These are phyloP conservation scores for Boletus bicolor DNA, from an alignment of 768 basidiomycete genomes.

Conservation along the genomic window DNA sequence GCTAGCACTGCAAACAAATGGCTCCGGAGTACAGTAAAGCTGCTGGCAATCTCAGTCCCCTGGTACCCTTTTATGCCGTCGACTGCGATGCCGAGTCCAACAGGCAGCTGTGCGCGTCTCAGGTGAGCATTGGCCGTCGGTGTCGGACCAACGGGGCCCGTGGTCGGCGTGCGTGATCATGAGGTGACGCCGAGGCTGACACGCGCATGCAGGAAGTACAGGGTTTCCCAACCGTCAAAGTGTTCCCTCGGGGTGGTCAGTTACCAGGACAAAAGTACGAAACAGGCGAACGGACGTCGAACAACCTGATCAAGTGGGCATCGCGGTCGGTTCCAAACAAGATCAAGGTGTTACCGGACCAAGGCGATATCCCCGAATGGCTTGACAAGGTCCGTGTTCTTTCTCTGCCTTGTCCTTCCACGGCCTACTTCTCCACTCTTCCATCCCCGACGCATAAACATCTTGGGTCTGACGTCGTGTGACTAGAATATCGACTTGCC, in stretches of 20 bases:
- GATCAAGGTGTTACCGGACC: slow-evolving; percentile 55
- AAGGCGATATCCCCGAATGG: slow-evolving; percentile 64
- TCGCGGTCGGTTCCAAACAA: slow-evolving; percentile 70
- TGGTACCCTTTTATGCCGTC: slow-evolving; percentile 88
- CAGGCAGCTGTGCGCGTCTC: slow-evolving; percentile 77
- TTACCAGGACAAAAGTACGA: slow-evolving; percentile 65
- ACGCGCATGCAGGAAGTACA: slow-evolving; percentile 55
- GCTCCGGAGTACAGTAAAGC: slow-evolving; percentile 85
- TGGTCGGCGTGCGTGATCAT: background rate
- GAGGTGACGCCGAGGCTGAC: background rate
- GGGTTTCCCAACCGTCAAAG: slow-evolving; percentile 94
- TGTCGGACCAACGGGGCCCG: no score
- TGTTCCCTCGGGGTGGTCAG: slow-evolving; percentile 75
- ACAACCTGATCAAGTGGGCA: slow-evolving; percentile 72
- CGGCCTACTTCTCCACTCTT: background rate
- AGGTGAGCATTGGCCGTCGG: slow-evolving; percentile 38
- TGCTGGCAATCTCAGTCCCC: slow-evolving; percentile 70
- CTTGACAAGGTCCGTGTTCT: slow-evolving; percentile 56
- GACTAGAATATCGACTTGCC: slow-evolving; percentile 40
- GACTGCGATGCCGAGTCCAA: slow-evolving; percentile 86
- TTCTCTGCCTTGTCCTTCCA: background rate
- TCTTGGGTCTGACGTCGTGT: background rate
- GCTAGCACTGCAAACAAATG: slow-evolving; percentile 75
- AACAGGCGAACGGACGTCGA: slow-evolving; percentile 64
- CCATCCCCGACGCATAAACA: background rate